phyloP scores from a whole-genome alignment of 2,329 filamentous ascomycete species.

The Xylaria arbuscula region DNA sequence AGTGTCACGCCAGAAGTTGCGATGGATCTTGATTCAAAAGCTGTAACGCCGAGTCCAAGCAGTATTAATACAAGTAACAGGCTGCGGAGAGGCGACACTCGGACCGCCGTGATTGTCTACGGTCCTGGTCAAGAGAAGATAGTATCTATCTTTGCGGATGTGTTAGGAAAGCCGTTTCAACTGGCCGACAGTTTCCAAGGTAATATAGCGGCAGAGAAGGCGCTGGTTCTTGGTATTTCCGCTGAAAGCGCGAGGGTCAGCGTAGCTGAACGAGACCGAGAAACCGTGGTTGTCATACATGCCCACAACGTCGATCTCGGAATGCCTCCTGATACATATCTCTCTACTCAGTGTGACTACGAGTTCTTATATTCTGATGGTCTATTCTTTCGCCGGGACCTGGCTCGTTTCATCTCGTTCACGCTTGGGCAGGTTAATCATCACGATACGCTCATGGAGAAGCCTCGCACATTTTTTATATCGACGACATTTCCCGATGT shows the following conservation, averaged over 20 bases:
- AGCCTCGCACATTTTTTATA: conserved; percentile 83
- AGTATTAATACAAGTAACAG: conserved; percentile 59
- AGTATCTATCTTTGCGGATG: conserved; percentile 79
- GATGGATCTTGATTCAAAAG: conserved; percentile 45
- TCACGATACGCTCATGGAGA: conserved; percentile 80
- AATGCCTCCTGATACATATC: conserved; percentile 72
- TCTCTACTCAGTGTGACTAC: conserved; percentile 80
- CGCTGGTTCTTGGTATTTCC: conserved; percentile 75
- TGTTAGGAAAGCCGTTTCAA: conserved; percentile 78
- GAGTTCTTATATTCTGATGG: conserved; percentile 84
- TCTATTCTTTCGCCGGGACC: conserved; percentile 77
- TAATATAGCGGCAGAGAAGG: conserved; percentile 65
- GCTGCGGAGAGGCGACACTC: conserved; percentile 64
- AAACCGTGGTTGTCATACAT: conserved; percentile 75
- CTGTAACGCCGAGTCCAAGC: conserved; percentile 42
- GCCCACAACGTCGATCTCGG: conserved; percentile 79
- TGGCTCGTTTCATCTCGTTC: conserved; percentile 82
- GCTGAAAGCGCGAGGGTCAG: conserved; percentile 67
- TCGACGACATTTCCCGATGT: conserved; percentile 91
- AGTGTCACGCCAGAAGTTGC: conserved; percentile 38
- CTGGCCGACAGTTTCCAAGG: conserved; percentile 67
- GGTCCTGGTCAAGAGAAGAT: conserved; percentile 78
- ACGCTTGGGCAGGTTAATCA: conserved; percentile 82
- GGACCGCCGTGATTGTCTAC: conserved; percentile 75
- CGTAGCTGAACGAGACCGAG: conserved; percentile 67